These are phyloP conservation scores for Lepidium campestre DNA, from an alignment of 441 rosid genomes.

Conservation along the genomic window DNA sequence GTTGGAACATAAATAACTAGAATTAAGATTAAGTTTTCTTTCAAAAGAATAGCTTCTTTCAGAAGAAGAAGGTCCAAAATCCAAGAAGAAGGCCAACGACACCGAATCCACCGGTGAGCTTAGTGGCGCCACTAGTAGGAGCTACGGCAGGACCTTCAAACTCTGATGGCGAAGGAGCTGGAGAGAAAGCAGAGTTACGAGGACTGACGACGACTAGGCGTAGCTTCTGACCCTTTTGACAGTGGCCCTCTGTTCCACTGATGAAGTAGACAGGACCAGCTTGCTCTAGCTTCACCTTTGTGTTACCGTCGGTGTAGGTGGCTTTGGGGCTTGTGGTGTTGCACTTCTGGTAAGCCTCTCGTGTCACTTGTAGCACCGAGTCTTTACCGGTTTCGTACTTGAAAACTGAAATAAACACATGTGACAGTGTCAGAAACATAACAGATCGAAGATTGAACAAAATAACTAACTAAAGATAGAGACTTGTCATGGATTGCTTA, in stretches of 20 bases:
- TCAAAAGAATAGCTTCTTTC: not conserved
- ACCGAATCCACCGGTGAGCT: not conserved
- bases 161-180: conserved; percentile 72
- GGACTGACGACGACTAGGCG: conserved; percentile 49
- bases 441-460: not conserved
- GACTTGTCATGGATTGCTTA: not conserved
- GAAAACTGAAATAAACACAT: conserved; percentile 44
- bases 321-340: conserved; percentile 53
- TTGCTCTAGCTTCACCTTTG: conserved; percentile 55
- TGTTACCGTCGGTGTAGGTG: conserved; percentile 61
- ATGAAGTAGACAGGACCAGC: conserved; percentile 74
- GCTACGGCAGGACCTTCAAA: conserved; percentile 57
- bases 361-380: conserved; percentile 68
- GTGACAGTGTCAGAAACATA: conserved; percentile 15
- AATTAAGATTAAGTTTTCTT: not conserved
- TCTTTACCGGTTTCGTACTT: conserved; percentile 62
- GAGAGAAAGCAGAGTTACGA: conserved; percentile 47
- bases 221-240: conserved; percentile 82
- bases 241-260: conserved; percentile 77
- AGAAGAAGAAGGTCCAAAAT: conserved; percentile 10
- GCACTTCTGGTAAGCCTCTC: conserved; percentile 61
- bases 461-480: not conserved
- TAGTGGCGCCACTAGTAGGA: conserved; percentile 38
- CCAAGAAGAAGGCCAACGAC: conserved; percentile 20
- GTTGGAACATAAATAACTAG: conserved; percentile 8